Evolutionary conservation across 2,329 filamentous ascomycete genomes (phyloP).

Genomic region (Colletotrichum simmondsii): DNA sequence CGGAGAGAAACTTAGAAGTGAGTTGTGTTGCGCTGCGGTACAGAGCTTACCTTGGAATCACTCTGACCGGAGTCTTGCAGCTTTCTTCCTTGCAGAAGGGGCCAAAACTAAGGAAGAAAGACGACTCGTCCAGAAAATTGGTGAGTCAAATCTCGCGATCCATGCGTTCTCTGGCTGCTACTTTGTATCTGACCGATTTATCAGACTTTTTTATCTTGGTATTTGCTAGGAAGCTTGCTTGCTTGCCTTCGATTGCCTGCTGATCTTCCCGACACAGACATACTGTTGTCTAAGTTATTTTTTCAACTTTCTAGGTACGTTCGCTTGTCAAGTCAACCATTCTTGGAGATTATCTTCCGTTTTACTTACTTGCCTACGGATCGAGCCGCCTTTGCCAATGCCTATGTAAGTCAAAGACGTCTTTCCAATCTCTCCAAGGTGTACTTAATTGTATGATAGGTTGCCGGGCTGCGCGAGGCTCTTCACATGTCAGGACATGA

Average conservation of each 20-base stretch:
- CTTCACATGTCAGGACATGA: no score
- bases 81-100: slow-evolving; percentile 30
- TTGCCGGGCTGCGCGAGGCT: no score
- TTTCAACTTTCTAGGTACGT: slow-evolving; percentile 41
- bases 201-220: slow-evolving; percentile 46
- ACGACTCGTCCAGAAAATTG: slow-evolving; percentile 42
- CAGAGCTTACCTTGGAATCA: background rate
- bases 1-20: slow-evolving; percentile 20
- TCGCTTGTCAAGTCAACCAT: background rate
- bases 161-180: fast-evolving
- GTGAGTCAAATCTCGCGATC: slow-evolving; percentile 9
- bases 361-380: no score
- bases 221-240: background rate
- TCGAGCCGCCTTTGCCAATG: slow-evolving; percentile 19
- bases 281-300: slow-evolving; percentile 49
- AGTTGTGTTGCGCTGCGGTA: background rate
- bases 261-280: slow-evolving; percentile 34
- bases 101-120: slow-evolving; percentile 39
- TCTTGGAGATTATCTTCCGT: no score
- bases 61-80: background rate
- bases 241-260: background rate
- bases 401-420: no score
- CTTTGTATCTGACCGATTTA: background rate
- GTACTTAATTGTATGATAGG: no score
- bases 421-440: no score